Evolutionary conservation across 2,329 filamentous ascomycete species (phyloP).

Genomic region (Fusarium fujikuroi): DNA sequence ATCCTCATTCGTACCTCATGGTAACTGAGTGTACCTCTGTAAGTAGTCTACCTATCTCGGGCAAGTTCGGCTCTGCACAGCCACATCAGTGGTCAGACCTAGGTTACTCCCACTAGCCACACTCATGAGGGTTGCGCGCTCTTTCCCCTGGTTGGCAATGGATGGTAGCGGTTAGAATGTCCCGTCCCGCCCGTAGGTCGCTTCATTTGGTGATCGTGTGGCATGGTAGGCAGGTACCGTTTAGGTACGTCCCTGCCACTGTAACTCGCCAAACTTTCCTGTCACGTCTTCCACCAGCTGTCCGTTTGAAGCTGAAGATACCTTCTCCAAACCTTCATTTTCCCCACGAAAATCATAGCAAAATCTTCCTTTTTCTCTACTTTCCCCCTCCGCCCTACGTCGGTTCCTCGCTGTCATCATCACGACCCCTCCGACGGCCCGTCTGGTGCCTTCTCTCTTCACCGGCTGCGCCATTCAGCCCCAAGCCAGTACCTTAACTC

Average conservation of each 20-base stretch:
- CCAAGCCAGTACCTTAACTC: slow-evolving; percentile 17
- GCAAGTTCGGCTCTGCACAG: slow-evolving; percentile 10
- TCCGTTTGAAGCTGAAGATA: slow-evolving; percentile 32
- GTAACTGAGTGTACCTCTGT: not conserved
- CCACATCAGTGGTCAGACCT: slow-evolving; percentile 1
- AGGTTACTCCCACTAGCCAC: slow-evolving; percentile 16
- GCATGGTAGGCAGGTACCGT: slow-evolving; percentile 29
- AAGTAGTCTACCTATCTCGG: not conserved
- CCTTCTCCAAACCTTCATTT: slow-evolving; percentile 14
- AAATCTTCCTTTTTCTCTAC: slow-evolving; percentile 1
- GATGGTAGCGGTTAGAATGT: slow-evolving; percentile 23
- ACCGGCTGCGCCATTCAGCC: slow-evolving; percentile 31
- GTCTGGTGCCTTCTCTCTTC: slow-evolving; percentile 18
- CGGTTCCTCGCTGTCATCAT: slow-evolving; percentile 3
- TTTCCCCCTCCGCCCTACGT: not conserved
- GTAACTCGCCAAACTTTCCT: slow-evolving; percentile 40
- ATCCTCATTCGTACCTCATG: not conserved
- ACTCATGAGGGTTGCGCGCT: slow-evolving; percentile 19
- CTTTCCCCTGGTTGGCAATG: slow-evolving; percentile 15
- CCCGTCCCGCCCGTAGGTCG: slow-evolving; percentile 19
- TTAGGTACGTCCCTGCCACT: slow-evolving; percentile 24
- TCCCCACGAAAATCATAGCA: slow-evolving; percentile 11
- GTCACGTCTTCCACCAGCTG: slow-evolving; percentile 33
- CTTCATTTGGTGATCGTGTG: slow-evolving; percentile 7
- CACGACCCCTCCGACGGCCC: slow-evolving; percentile 17